phyloP scores from a whole-genome alignment of 2,329 filamentous ascomycete genomes.

The Anthostomella pinea region DNA sequence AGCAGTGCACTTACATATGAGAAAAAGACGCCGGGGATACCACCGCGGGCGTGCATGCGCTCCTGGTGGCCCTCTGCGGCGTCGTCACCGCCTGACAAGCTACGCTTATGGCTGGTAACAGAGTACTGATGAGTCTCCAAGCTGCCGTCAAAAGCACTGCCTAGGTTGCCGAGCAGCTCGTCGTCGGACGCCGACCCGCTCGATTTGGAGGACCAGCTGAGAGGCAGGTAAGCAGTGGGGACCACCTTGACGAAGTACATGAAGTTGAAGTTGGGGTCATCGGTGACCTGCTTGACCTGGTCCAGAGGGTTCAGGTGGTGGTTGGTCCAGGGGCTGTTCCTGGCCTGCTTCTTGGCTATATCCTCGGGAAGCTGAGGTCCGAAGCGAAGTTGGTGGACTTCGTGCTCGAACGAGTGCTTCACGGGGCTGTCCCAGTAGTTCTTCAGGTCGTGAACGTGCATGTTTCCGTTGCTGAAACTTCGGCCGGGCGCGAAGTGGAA shows the following conservation, averaged over 20 bases:
- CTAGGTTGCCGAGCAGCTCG: conserved; percentile 65
- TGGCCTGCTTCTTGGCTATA: conserved; percentile 55
- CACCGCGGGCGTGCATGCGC: conserved; percentile 81
- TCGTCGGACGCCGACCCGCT: conserved; percentile 44
- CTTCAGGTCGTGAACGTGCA: conserved; percentile 96
- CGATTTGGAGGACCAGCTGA: conserved; percentile 71
- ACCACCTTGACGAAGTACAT: conserved; percentile 99
- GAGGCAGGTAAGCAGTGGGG: conserved; percentile 87
- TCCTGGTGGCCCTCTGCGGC: conserved; percentile 87
- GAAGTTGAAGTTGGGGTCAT: conserved; percentile 86
- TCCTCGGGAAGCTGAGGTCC: conserved; percentile 83
- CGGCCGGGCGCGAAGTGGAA: conserved; percentile 97
- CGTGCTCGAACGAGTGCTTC: conserved; percentile 84
- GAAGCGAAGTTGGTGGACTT: conserved; percentile 85
- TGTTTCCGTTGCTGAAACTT: conserved; percentile 92
- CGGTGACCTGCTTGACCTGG: conserved; percentile 69
- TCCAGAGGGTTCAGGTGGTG: conserved; percentile 94
- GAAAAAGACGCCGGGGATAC: conserved; percentile 97
- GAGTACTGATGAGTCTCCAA: conserved; percentile 98
- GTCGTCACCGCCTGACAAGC: conserved; percentile 78
- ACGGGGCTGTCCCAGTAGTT: conserved; percentile 82
- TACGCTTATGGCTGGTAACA: conserved; percentile 93
- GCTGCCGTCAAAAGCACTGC: conserved; percentile 67
- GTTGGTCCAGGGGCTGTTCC: conserved; percentile 69
- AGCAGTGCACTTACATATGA: conserved; percentile 84